Base-by-base conservation (phyloP, 176 grass and related monocot species). In the Melocanna baccifera region DNA sequence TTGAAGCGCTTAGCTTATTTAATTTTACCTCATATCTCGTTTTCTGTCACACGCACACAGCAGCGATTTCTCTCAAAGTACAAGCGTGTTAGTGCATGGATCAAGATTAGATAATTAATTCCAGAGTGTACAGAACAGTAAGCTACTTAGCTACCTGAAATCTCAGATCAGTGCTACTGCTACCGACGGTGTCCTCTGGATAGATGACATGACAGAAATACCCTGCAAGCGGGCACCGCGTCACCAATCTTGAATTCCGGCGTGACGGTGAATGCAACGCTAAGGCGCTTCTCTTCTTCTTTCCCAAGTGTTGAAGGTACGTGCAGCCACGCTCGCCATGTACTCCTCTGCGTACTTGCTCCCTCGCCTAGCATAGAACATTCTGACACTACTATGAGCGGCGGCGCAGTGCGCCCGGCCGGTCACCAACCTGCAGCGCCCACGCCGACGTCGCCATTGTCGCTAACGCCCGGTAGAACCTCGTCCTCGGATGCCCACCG, bases 401-500 rank as follows among this genome's bases (percentile, higher is more conserved):
- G 3, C 56, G n/a, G 0, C 1, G 47, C 1, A 15, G 5, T 20
- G 7, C 12, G 56, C 56, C 55, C 11, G 16, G 39, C n/a, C 67
- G 32, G 3, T 5, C 25, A 3, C 29, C 41, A n/a, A 83, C 56
- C 11, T 11, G 69, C 12, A 83, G 55, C 29, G 81, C 81, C 81
- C 81, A 74, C 28, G 58, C 26, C 53, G 57, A 50, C 81, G 69
- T 83, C 28, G 81, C 81, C 41, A 18, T 34, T 1, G 19, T 25
- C 28, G 69, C 69, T 69, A 74, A 83, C 69, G 81, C 56, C 12
- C 81, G 12, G 81, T 83, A 83, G 57, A 64, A 50, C 41, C 29
- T 62, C 42, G 81, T 83, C 69, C 81, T 63, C 29, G 69, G 70
- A 29, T 83, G 81, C 14, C 57, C 70, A 9, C 81, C 81, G 41